These are phyloP conservation scores for Vigna unguiculata DNA, from an alignment of 306 rosid species.

Conservation along the genomic window DNA sequence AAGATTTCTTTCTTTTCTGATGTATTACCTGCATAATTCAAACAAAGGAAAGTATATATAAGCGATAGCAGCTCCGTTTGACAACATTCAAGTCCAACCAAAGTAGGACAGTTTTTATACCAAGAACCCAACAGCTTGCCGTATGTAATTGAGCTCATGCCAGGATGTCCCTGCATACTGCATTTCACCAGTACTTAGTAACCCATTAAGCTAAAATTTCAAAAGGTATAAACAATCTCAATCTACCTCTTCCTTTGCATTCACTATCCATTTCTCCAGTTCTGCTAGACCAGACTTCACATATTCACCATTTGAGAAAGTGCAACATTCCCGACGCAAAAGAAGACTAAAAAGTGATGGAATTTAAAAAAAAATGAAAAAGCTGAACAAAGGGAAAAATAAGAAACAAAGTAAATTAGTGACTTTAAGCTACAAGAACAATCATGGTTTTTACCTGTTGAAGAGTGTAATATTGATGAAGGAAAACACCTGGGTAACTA, in stretches of 20 bases:
- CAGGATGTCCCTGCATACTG: slow-evolving; percentile 98
- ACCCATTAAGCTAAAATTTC: slow-evolving; percentile 19
- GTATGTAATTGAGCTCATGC: slow-evolving; percentile 94
- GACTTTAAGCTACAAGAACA: slow-evolving; percentile 13
- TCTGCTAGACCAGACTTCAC: slow-evolving; percentile 96
- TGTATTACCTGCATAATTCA: slow-evolving; percentile 79
- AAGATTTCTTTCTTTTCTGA: slow-evolving; percentile 93
- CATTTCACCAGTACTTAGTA: slow-evolving; percentile 47
- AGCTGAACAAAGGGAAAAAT: slow-evolving; percentile 17
- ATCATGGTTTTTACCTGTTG: slow-evolving; percentile 73
- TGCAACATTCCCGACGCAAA: slow-evolving; percentile 95
- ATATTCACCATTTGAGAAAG: slow-evolving; percentile 97
- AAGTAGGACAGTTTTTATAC: slow-evolving; percentile 54
- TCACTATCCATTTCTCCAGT: slow-evolving; percentile 92
- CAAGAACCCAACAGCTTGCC: slow-evolving; percentile 99
- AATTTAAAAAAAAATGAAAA: background rate
- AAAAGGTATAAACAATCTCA: slow-evolving; percentile 15
- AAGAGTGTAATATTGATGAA: slow-evolving; percentile 96
- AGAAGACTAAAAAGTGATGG: slow-evolving; percentile 65
- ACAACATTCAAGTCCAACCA: slow-evolving; percentile 7
- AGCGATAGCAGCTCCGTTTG: slow-evolving; percentile 19
- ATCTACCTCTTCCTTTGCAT: slow-evolving; percentile 81
- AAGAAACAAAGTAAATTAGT: slow-evolving; percentile 31
- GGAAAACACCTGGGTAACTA: slow-evolving; percentile 91
- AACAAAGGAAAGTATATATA: slow-evolving; percentile 43